phyloP scores from a whole-genome alignment of 192 early-diverging fungal species.

The Podochytrium sp. region DNA sequence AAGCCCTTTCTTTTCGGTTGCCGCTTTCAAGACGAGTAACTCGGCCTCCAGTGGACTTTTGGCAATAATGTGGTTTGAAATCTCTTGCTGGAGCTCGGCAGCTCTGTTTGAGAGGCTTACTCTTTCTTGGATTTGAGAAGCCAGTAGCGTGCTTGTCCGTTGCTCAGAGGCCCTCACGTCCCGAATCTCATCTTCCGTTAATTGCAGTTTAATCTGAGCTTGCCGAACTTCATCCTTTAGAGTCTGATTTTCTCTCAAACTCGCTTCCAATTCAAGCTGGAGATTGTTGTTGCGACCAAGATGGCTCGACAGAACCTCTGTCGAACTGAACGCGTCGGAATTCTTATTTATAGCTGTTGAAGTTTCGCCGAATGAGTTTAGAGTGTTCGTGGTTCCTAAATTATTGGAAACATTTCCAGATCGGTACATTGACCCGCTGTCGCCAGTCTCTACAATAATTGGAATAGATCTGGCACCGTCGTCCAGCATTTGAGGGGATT shows the following conservation, averaged over 20 bases:
- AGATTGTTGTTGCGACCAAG: neutral
- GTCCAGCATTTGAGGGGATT: neutral
- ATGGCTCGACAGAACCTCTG: conserved; percentile 1
- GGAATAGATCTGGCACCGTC: neutral
- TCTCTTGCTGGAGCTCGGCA: conserved; percentile 11
- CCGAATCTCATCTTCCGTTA: conserved; percentile 5
- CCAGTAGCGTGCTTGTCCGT: neutral
- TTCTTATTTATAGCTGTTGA: no score
- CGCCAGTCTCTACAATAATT: neutral
- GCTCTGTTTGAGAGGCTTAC: conserved; percentile 6
- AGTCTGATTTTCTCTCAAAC: neutral
- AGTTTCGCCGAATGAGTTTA: neutral
- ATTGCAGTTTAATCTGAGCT: neutral
- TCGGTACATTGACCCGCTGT: neutral
- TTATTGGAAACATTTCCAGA: neutral
- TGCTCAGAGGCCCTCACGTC: conserved; percentile 8
- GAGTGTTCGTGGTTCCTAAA: neutral
- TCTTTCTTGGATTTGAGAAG: conserved; percentile 11
- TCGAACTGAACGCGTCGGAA: neutral
- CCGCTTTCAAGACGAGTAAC: neutral
- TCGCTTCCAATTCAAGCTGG: conserved; percentile 16
- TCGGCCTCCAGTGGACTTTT: conserved; percentile 25
- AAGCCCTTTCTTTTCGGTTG: neutral
- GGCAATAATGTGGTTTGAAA: conserved; percentile 13
- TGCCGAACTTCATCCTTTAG: conserved; percentile 3